Evolutionary conservation across 148 eudicot species (phyloP), one percentile per base, ranked within the genome.

Genomic region (Silene uniflora): DNA sequence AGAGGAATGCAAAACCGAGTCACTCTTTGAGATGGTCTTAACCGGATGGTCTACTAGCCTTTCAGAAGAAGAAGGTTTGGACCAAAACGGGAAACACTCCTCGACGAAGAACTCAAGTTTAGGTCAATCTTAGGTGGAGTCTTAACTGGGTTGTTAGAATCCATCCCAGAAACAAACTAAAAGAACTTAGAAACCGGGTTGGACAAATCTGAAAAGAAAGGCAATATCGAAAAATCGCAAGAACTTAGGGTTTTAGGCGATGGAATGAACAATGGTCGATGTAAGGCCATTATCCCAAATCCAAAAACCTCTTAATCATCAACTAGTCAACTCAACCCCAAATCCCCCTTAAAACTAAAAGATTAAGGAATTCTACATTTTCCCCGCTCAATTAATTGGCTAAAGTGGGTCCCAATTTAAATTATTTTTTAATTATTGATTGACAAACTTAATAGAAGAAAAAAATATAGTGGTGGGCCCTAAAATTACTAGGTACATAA

Each of bases 241-340:
- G 80, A 4, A 78, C 77, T 76, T 8, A 83, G 84, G 66, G 84
- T 85, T 78, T 75, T 42, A 44, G 86, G 88, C 5, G 88, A 89
- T 69, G 89, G 85, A 75, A 83, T 87, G 85, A 88, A 85, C 62
- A 84, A 81, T 24, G 87, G 78, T 44, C 84, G 75, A 61, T 85
- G 46, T 6, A 86, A 86, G 77, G 80, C 64, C 92, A 87, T 90
- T 85, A 88, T 86, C 80, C 65, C 47, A 80, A 74, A 72, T 82
- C 82, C 88, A 84, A 8, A 84, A 18, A 12, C 88, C 79, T 22
- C 81, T 74, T 46, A 66, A 82, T 32, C 84, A 76, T 76, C 78
- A 75, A 73, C 32, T 4, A 83, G 46, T 83, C 82, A 83, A 85
- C 74, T 21, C 61, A 19, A 56, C 22, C 69, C 74, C 70, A 75